Conservation (phyloP, 768 basidiomycete genomes). For the Phlebiopsis flavidoalba region DNA sequence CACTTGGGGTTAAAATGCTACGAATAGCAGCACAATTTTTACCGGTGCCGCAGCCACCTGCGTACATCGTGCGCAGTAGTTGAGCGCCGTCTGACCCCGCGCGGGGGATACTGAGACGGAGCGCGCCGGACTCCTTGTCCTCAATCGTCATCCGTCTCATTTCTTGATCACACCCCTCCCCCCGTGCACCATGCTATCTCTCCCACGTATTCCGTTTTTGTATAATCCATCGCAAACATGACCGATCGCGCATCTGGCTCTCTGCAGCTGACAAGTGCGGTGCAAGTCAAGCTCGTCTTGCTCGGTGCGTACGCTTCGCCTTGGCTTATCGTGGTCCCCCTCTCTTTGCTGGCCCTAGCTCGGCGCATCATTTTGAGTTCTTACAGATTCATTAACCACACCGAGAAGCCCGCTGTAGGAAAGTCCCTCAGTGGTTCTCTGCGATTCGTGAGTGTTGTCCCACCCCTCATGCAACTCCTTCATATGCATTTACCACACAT, state of each 20-base stretch:
- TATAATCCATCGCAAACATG: slow-evolving; percentile 37
- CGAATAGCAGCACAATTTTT: neutral
- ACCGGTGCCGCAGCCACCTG: neutral
- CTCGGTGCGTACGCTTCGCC: slow-evolving; percentile 60
- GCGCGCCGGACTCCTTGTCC: slow-evolving; percentile 12
- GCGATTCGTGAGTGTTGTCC: slow-evolving; percentile 71
- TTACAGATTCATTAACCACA: slow-evolving; percentile 25
- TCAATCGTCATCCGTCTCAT: slow-evolving; percentile 6
- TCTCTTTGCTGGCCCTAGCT: neutral
- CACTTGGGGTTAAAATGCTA: neutral
- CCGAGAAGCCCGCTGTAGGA: slow-evolving; percentile 98
- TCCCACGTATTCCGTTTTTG: slow-evolving; percentile 17
- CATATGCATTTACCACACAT: neutral
- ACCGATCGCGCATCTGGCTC: slow-evolving; percentile 68
- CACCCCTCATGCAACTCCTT: neutral
- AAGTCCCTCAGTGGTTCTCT: slow-evolving; percentile 99
- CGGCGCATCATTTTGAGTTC: neutral
- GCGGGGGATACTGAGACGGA: neutral
- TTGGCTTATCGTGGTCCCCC: neutral
- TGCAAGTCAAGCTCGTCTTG: slow-evolving; percentile 96
- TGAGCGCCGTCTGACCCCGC: neutral
- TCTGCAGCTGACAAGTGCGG: slow-evolving; percentile 80
- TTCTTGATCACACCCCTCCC: slow-evolving; percentile 7
- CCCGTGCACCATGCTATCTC: slow-evolving; percentile 9
- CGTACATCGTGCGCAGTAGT: neutral